phyloP scores from a whole-genome alignment of 352 stramenopile species.

The Pythium vanterpoolii region DNA sequence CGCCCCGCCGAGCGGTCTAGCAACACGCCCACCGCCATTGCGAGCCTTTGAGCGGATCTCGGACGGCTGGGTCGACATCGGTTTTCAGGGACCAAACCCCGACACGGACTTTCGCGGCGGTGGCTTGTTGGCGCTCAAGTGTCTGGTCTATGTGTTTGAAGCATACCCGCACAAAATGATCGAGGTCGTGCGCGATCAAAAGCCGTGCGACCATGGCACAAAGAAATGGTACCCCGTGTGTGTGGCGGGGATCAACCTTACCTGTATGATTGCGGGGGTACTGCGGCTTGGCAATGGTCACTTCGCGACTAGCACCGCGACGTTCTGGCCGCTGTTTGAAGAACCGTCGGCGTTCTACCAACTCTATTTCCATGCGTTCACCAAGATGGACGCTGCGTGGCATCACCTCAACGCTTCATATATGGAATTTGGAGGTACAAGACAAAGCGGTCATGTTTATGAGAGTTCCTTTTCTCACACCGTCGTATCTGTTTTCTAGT shows the following conservation, averaged over 20 bases:
- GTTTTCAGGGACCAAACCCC: slow-evolving; percentile 74
- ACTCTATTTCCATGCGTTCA: slow-evolving; percentile 64
- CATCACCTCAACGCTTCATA: slow-evolving; percentile 76
- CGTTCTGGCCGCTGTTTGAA: slow-evolving; percentile 77
- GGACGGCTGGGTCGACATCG: slow-evolving; percentile 69
- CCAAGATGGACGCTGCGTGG: slow-evolving; percentile 86
- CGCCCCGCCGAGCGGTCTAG: slow-evolving; percentile 15
- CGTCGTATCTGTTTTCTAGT: slow-evolving; percentile 30
- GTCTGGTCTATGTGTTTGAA: slow-evolving; percentile 79
- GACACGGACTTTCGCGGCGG: slow-evolving; percentile 84
- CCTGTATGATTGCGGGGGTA: slow-evolving; percentile 69
- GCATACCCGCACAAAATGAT: slow-evolving; percentile 69
- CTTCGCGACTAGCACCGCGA: slow-evolving; percentile 35
- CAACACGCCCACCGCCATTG: slow-evolving; percentile 1
- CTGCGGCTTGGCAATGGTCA: slow-evolving; percentile 64
- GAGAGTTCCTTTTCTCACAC: neutral
- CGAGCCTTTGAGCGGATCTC: slow-evolving; percentile 37
- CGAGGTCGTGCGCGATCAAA: slow-evolving; percentile 50
- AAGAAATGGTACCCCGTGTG: slow-evolving; percentile 83
- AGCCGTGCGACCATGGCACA: slow-evolving; percentile 31
- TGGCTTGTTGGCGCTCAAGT: slow-evolving; percentile 79
- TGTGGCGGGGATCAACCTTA: slow-evolving; percentile 83
- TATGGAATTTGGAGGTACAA: slow-evolving; percentile 86
- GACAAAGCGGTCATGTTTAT: slow-evolving; percentile 1
- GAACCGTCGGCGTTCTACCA: slow-evolving; percentile 84